Percentiles rank a stretch among this genome's conserved stretches.
These are phyloP conservation scores for Fusarium proliferatum DNA, from an alignment of 2,329 filamentous ascomycete species.

Conservation along the genomic window DNA sequence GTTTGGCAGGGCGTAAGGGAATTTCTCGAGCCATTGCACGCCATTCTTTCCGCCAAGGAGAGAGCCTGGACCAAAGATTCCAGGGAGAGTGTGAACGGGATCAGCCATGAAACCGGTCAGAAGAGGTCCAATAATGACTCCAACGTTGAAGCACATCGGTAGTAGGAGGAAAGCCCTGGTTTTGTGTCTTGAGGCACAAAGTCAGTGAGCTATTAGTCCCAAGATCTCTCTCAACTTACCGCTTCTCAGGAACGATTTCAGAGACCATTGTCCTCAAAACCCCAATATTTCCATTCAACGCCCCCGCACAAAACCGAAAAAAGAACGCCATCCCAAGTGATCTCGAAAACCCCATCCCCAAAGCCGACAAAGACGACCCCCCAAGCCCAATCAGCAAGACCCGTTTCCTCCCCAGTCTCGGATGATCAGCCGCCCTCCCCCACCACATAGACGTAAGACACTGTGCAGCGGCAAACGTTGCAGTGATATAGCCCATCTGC, in stretches of 20 bases:
- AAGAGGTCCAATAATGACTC: conserved; percentile 77
- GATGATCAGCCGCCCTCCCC: conserved; percentile 76
- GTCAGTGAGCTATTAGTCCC: background rate
- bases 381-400: conserved; percentile 81
- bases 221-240: conserved; percentile 3
- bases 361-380: conserved; percentile 64
- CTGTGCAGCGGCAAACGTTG: conserved; percentile 83
- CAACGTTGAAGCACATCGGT: conserved; percentile 78
- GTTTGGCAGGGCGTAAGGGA: conserved; percentile 67
- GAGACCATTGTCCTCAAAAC: conserved; percentile 76
- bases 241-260: conserved; percentile 31
- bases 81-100: conserved; percentile 69
- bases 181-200: conserved; percentile 61
- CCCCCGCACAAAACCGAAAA: conserved; percentile 74
- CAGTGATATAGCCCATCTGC: conserved; percentile 82
- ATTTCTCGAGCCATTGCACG: conserved; percentile 46
- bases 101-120: conserved; percentile 76
- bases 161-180: conserved; percentile 79
- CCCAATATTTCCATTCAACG: conserved; percentile 79
- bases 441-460: conserved; percentile 86
- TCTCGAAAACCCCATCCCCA: conserved; percentile 73
- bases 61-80: conserved; percentile 58
- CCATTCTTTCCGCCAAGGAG: conserved; percentile 51
- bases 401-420: conserved; percentile 76
- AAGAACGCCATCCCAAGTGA: conserved; percentile 77